Evolutionary conservation across 164 flowering plant species (phyloP), one percentile per base, ranked within the genome.

Genomic region (Berberis vulgaris): DNA sequence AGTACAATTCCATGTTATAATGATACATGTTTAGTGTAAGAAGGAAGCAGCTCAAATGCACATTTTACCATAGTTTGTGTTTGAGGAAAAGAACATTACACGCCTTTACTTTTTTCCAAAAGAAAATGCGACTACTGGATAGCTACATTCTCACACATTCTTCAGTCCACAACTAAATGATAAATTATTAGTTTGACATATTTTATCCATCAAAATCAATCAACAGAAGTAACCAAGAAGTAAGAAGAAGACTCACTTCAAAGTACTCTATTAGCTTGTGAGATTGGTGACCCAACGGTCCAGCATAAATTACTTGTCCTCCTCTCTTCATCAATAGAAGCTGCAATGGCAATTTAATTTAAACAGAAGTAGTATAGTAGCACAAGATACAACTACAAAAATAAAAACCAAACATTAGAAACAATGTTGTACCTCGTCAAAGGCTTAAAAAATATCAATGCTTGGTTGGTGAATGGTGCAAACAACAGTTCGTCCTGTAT

Each of bases 391-490:
- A 10, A 38, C 3, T 8, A 42, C 26, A 47, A 9, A 12, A n/a
- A 39, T 41, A 4, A 41, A 40, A 60, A 40, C 12, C 2, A 41
- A 40, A 60, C 13, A 11, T 12, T 55, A 5, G 38, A 64, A 69
- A 40, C 45, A 41, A 41, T 60, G n/a, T 40, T 40, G n/a, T 65
- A 83, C 88, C 85, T 87, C 93, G 69, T 87, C 89, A 71, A 87
- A 87, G 12, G 88, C 75, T 83, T 87, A 88, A 73, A 84, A 86
- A 41, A 86, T 86, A 65, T 84, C 87, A 55, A 84, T 83, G 76
- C 89, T 84, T 49, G 92, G 91, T 59, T 86, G 86, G 67, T 87
- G 93, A 66, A 87, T 85, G 45, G 93, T 87, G 80, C 93, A 87
- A 6, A 83, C 86, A 69, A 87, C 86, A 26, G 89, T 86, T 69